Conservation (phyloP, 2,329 filamentous ascomycete genomes). For the Cadophora sp. region DNA sequence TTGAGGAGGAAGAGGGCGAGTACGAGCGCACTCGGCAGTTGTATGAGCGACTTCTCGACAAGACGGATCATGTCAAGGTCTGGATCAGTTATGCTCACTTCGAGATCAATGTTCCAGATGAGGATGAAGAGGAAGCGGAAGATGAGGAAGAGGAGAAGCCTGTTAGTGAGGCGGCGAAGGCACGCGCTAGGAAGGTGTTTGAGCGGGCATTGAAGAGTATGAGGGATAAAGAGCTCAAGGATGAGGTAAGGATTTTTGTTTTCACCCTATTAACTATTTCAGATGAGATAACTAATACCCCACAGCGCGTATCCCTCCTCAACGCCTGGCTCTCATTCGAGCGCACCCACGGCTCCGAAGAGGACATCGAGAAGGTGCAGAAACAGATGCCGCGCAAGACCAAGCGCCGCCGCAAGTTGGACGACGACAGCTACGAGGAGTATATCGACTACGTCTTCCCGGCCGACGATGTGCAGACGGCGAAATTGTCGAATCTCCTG, state of each 20-base stretch:
- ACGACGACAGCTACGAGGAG: constrained; percentile 94
- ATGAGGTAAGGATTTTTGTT: constrained; percentile 62
- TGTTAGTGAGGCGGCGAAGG: constrained; percentile 84
- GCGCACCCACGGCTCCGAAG: constrained; percentile 76
- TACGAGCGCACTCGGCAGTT: constrained; percentile 81
- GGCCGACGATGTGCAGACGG: constrained; percentile 86
- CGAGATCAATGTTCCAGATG: constrained; percentile 90
- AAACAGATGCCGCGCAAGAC: constrained; percentile 92
- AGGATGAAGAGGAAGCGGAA: constrained; percentile 63
- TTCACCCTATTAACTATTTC: constrained; percentile 34
- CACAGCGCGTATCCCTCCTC: constrained; percentile 80
- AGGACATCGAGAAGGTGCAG: constrained; percentile 82
- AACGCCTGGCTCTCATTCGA: constrained; percentile 95
- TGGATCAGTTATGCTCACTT: constrained; percentile 99
- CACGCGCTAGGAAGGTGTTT: constrained; percentile 82
- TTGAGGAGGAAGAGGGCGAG: constrained; percentile 94
- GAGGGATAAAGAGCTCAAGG: constrained; percentile 89
- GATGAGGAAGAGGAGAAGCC: constrained; percentile 65
- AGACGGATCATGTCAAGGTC: constrained; percentile 99
- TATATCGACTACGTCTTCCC: constrained; percentile 98
- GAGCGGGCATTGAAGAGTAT: constrained; percentile 84
- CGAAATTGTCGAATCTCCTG: constrained; percentile 83
- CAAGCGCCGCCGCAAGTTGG: constrained; percentile 90
- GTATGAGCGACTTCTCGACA: constrained; percentile 89
- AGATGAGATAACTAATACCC: constrained; percentile 2